A percentile compares a stretch with the other conserved stretches of the same genome.
phyloP scores from a whole-genome alignment of 2,329 filamentous ascomycete genomes.

The Diaporthe citriasiana region DNA sequence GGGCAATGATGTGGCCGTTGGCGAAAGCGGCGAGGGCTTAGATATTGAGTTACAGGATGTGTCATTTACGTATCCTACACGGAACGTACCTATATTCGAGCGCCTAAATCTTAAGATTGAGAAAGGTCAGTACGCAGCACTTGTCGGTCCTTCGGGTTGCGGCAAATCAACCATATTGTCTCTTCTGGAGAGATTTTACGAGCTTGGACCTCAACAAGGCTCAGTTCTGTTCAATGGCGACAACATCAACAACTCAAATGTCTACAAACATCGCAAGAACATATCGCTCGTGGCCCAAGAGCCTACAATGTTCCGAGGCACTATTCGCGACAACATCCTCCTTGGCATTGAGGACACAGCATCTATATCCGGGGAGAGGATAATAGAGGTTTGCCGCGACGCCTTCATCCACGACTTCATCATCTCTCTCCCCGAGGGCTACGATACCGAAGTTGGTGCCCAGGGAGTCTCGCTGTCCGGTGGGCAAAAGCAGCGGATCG shows the following conservation, averaged over 20 bases:
- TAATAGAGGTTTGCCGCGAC: constrained; percentile 86
- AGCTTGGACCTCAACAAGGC: constrained; percentile 70
- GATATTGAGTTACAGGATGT: constrained; percentile 89
- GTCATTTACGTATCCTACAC: constrained; percentile 93
- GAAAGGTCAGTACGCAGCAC: constrained; percentile 86
- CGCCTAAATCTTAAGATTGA: constrained; percentile 82
- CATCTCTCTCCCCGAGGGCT: constrained; percentile 88
- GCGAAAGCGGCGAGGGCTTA: constrained; percentile 75
- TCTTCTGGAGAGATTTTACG: constrained; percentile 94
- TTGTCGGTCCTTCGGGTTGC: constrained; percentile 94
- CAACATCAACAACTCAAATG: constrained; percentile 73
- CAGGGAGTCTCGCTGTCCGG: constrained; percentile 93
- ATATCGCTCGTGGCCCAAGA: constrained; percentile 94
- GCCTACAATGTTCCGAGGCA: constrained; percentile 93
- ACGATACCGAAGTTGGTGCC: constrained; percentile 86
- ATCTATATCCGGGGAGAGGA: constrained; percentile 77
- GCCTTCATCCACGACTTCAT: constrained; percentile 96
- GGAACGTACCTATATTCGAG: constrained; percentile 91
- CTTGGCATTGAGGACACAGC: constrained; percentile 77
- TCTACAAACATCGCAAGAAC: constrained; percentile 86
- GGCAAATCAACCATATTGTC: constrained; percentile 96
- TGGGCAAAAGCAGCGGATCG: constrained; percentile 94
- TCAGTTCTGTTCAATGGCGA: constrained; percentile 68
- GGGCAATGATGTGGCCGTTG: constrained; percentile 58
- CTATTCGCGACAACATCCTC: constrained; percentile 90